Evolutionary conservation across 2,329 filamentous ascomycete genomes (phyloP).

Genomic region (Aureobasidium namibiae): DNA sequence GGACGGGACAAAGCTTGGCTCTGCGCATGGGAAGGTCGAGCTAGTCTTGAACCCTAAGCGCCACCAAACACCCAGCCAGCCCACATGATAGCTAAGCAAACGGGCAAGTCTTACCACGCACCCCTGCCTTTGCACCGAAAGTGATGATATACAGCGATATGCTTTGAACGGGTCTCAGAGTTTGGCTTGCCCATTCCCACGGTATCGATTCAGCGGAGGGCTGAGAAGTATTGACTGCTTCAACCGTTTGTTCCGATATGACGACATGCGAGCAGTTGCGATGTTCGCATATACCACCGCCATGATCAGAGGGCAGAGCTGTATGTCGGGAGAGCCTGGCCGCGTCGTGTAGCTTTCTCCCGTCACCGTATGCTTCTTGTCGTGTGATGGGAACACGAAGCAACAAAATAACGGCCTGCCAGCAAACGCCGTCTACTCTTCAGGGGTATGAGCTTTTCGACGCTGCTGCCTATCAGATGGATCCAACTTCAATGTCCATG

Average conservation of each 20-base stretch:
- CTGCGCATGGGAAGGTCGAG: background rate
- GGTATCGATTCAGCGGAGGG: background rate
- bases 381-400: background rate
- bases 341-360: background rate
- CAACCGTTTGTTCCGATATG: background rate
- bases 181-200: background rate
- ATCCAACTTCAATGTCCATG: background rate
- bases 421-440: background rate
- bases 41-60: background rate
- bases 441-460: too few relatives aligned
- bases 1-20: slow-evolving; percentile 3
- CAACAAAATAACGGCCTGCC: background rate
- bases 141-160: background rate
- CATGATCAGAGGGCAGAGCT: background rate
- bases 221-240: background rate
- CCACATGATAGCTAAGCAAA: background rate
- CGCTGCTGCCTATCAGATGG: too few relatives aligned
- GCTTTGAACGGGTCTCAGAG: background rate
- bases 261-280: too few relatives aligned
- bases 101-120: slow-evolving; percentile 1
- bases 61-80: background rate
- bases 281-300: too few relatives aligned
- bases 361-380: background rate
- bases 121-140: background rate
- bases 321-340: background rate